These are phyloP conservation scores for Stachybotrys chartarum DNA, from an alignment of 2,329 filamentous ascomycete species.

Conservation along the genomic window DNA sequence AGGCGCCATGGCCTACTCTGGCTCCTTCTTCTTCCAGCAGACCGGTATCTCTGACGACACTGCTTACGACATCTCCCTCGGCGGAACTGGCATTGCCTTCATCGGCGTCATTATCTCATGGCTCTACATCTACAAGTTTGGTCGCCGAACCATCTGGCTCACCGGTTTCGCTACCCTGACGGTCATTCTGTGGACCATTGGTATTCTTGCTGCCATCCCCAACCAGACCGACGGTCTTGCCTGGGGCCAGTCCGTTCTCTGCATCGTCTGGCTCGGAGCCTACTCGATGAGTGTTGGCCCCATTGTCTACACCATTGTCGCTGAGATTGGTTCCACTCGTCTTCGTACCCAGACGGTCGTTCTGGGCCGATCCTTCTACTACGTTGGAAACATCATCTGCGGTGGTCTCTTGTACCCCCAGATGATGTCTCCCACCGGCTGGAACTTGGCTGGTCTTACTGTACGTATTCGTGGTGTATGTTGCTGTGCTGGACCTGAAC, in stretches of 20 bases:
- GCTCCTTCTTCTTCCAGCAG: constrained; percentile 40
- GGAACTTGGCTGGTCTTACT: constrained; percentile 32
- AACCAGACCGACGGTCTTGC: constrained; percentile 25
- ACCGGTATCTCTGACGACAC: constrained; percentile 29
- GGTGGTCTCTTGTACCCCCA: constrained; percentile 30
- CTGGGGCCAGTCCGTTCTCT: constrained; percentile 32
- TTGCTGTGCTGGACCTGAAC: background rate
- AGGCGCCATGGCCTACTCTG: constrained; percentile 31
- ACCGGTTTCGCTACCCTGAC: constrained; percentile 27
- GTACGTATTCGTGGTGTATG: constrained; percentile 8
- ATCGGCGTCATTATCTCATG: constrained; percentile 34
- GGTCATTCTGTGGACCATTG: constrained; percentile 33
- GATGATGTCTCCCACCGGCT: constrained; percentile 29
- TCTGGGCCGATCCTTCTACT: constrained; percentile 30
- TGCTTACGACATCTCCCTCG: constrained; percentile 33
- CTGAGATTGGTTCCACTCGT: constrained; percentile 34
- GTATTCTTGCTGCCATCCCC: constrained; percentile 27
- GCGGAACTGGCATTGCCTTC: constrained; percentile 35
- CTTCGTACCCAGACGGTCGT: constrained; percentile 35
- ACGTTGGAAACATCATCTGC: constrained; percentile 32
- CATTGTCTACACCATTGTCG: constrained; percentile 34
- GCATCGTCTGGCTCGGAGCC: constrained; percentile 35
- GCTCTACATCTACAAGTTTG: constrained; percentile 32
- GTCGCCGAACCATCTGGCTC: constrained; percentile 35
- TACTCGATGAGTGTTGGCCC: constrained; percentile 37